phyloP scores from a whole-genome alignment of 768 basidiomycete species.

The Hebeloma cylindrosporum region DNA sequence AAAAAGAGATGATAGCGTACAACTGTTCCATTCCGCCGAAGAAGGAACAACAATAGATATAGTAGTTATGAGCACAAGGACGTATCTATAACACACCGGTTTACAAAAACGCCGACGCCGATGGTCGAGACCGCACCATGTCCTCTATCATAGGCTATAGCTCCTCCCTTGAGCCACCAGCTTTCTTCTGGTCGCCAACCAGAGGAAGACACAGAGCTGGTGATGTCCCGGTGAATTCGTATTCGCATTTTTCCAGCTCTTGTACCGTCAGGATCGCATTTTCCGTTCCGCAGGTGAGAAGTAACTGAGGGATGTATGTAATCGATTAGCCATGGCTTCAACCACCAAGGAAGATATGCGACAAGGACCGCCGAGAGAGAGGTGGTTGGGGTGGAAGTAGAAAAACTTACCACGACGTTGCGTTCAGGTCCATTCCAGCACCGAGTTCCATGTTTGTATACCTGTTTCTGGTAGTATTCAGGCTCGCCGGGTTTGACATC shows the following conservation, averaged over 20 bases:
- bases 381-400: too few species aligned
- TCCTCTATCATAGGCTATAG: slow-evolving; percentile 26
- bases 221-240: slow-evolving; percentile 79
- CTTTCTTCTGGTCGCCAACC: slow-evolving; percentile 37
- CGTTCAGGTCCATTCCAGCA: slow-evolving; percentile 98
- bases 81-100: background rate
- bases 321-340: background rate
- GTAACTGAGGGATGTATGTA: slow-evolving; percentile 49
- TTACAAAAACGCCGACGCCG: background rate
- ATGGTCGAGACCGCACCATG: background rate
- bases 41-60: slow-evolving; percentile 1
- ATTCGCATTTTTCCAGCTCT: slow-evolving; percentile 97
- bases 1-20: background rate
- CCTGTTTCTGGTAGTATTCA: slow-evolving; percentile 79
- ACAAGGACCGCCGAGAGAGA: too few species aligned
- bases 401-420: slow-evolving; percentile 63
- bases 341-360: background rate
- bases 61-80: background rate
- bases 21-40: background rate
- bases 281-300: slow-evolving; percentile 82
- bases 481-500: slow-evolving; percentile 58
- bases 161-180: slow-evolving; percentile 41
- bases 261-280: slow-evolving; percentile 75
- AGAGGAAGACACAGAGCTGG: slow-evolving; percentile 79
- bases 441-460: slow-evolving; percentile 80